Conservation (phyloP, 2,329 filamentous ascomycete genomes). For the Hypomyces perniciosus region DNA sequence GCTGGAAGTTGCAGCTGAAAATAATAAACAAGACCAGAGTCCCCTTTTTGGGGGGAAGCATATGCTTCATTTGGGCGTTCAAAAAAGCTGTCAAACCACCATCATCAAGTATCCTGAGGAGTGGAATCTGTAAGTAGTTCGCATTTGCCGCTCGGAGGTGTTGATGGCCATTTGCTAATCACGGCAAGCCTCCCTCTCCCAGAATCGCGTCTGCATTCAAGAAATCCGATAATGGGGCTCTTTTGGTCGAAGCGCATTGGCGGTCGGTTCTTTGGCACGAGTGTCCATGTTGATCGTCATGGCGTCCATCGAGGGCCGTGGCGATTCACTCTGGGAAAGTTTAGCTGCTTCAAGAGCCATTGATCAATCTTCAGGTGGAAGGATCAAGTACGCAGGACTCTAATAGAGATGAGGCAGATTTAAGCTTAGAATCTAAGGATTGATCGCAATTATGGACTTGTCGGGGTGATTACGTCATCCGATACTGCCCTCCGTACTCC, state of each 20-base stretch:
- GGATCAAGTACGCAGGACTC: no score
- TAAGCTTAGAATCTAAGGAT: neutral
- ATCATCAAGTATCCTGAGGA: no score
- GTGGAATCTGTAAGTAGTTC: neutral
- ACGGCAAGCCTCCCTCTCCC: no score
- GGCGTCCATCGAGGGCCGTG: conserved; percentile 45
- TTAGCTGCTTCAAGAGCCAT: conserved; percentile 43
- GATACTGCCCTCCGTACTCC: neutral
- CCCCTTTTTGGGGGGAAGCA: no score
- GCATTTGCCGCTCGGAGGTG: neutral
- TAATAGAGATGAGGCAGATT: no score
- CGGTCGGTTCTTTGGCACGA: conserved; percentile 45
- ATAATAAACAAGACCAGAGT: no score
- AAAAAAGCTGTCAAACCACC: no score
- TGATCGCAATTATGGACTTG: neutral
- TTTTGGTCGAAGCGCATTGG: conserved; percentile 43
- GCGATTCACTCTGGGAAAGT: conserved; percentile 44
- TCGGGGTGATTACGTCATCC: neutral
- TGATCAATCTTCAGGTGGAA: neutral
- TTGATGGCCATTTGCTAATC: neutral
- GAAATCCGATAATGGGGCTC: conserved; percentile 35
- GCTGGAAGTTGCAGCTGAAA: no score
- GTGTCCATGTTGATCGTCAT: conserved; percentile 38
- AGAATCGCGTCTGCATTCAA: neutral
- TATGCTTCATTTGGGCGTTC: no score